Conservation (phyloP, 345 rosid genomes). For the Sonneratia caseolaris region DNA sequence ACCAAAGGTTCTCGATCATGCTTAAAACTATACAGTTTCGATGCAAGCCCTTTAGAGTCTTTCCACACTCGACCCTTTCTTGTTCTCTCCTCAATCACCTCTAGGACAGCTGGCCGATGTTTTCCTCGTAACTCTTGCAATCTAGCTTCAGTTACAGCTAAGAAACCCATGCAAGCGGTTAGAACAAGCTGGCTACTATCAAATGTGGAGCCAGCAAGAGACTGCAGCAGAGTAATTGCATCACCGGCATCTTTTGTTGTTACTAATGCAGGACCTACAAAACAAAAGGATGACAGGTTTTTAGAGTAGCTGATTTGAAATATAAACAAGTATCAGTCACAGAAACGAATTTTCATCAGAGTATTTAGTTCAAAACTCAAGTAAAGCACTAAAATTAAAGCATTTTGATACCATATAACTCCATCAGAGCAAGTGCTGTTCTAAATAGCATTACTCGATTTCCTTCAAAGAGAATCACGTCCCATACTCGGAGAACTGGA, state of each 20-base stretch:
- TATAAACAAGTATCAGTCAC: neutral
- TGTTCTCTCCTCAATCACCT: slow-evolving; percentile 54
- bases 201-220: slow-evolving; percentile 88
- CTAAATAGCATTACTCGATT: slow-evolving; percentile 89
- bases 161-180: slow-evolving; percentile 82
- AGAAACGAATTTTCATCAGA: neutral
- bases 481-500: slow-evolving; percentile 95
- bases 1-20: slow-evolving; percentile 32
- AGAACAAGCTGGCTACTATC: slow-evolving; percentile 95
- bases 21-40: slow-evolving; percentile 81
- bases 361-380: neutral
- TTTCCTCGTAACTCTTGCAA: slow-evolving; percentile 62
- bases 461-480: slow-evolving; percentile 90
- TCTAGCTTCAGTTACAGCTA: slow-evolving; percentile 61
- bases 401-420: slow-evolving; percentile 55
- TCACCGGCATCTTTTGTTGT: slow-evolving; percentile 90
- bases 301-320: slow-evolving; percentile 4
- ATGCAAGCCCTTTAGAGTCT: slow-evolving; percentile 75
- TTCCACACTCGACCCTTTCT: slow-evolving; percentile 53
- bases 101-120: slow-evolving; percentile 63
- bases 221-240: slow-evolving; percentile 74
- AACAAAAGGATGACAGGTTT: slow-evolving; percentile 3
- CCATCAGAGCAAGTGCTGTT: slow-evolving; percentile 93
- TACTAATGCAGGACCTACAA: slow-evolving; percentile 75
- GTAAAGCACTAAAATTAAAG: neutral